Evolutionary conservation across 305 asterid genomes (phyloP), one percentile per base, ranked within the genome.

Genomic region (Fraxinus latifolia): DNA sequence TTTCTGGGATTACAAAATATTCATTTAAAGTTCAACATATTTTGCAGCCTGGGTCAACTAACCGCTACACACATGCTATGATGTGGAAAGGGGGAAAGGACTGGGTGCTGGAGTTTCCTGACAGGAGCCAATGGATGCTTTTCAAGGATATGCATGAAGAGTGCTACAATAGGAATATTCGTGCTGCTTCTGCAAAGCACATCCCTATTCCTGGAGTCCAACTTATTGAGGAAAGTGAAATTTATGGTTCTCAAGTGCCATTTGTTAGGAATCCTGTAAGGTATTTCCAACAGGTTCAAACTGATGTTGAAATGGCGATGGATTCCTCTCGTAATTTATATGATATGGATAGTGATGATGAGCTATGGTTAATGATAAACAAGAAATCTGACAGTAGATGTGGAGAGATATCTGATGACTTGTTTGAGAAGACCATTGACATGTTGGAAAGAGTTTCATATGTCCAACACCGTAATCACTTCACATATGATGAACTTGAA

Each of bases 61-160:
- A 96, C 83, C 97, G 98, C 79, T 95, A 83, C 86, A 90, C 98
- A 0, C 97, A 96, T 93, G 98, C 99, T 86, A 93, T 95, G 98
- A 93, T 96, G 97, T 96, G 99, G 98, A 96, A 92, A 87, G 98
- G 98, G 77, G 99, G 98, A 76, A 96, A 95, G 87, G 98, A 96
- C 85, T 96, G 99, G 99, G 91, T 87, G 25, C 88, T 96, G 82
- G 99, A 96, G 90, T 96, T 96, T 83, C 93, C 97, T 77, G 97
- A 95, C 83, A 88, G 98, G 83, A 88, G 94, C 87, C 99, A 95
- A 85, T 96, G 99, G 98, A 84, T 82, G 79, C 90, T 95, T 82
- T 96, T 96, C 92, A 96, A 96, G 91, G 99, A 95, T 93, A 89
- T 96, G 92, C 89, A 95, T 62, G 99, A 95, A 88, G 98, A 95